Evolutionary conservation across 805 yeast species (phyloP).

Genomic region (Starmera caribaea): DNA sequence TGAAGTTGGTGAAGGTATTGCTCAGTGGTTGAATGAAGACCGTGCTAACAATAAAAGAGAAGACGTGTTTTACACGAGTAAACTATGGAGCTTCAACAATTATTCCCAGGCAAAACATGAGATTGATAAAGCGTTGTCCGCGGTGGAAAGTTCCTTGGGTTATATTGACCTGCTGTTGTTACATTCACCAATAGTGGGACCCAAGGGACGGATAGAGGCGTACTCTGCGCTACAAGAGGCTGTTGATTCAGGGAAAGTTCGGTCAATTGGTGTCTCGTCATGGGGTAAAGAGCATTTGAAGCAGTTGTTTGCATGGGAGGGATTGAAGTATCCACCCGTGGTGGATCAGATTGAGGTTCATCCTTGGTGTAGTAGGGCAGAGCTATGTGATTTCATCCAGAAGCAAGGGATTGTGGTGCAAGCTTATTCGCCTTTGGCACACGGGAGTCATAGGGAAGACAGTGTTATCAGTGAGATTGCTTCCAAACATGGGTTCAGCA

Average conservation of each 20-base stretch:
- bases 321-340: constrained; percentile 48
- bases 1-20: constrained; percentile 52
- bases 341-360: constrained; percentile 63
- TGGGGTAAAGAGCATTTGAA: constrained; percentile 56
- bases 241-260: constrained; percentile 48
- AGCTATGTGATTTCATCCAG: constrained; percentile 33
- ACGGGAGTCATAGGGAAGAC: constrained; percentile 37
- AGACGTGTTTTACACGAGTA: constrained; percentile 58
- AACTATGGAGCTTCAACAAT: constrained; percentile 48
- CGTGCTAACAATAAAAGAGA: constrained; percentile 33
- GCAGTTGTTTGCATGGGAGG: constrained; percentile 53
- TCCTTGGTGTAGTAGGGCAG: constrained; percentile 36
- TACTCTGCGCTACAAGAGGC: constrained; percentile 74
- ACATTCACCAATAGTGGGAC: constrained; percentile 52
- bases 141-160: constrained; percentile 39
- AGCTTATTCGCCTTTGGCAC: constrained; percentile 61
- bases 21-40: constrained; percentile 38
- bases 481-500: constrained; percentile 28
- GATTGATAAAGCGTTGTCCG: constrained; percentile 41
- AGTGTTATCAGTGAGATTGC: constrained; percentile 33
- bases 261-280: constrained; percentile 71
- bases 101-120: constrained; percentile 48
- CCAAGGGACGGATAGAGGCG: constrained; percentile 48
- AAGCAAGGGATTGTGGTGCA: constrained; percentile 39
- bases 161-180: constrained; percentile 68